Base-by-base conservation (phyloP, 441 rosid species). In the Flueggea neowawraea region DNA sequence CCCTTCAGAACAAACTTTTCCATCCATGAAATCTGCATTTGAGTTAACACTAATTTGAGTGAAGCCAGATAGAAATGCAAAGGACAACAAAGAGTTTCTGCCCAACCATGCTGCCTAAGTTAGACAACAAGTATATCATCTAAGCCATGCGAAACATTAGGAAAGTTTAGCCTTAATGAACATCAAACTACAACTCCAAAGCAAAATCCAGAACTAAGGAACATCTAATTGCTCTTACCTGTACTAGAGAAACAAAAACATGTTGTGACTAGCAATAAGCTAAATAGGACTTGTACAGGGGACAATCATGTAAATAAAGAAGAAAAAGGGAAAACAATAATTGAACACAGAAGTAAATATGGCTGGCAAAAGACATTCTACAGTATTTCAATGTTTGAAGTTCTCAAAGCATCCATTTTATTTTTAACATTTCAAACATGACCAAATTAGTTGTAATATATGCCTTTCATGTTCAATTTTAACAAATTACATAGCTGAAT, bases 21-120 rank as follows among this genome's bases (percentile, higher is more conserved):
- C 99, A 91, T 91, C 99, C 99, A 95, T 0, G 99, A 95, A 67
- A 95, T 95, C 99, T 95, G 79, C 77, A 75, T 31, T 68, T 48
- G n/a, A 59, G 63, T 51, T 56, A 58, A 73, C 14, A 63, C 16
- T 44, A 4, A 47, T 4, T 47, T 10, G n/a, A 14, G 9, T 4
- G 50, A 47, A 14, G 14, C n/a, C 50, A 47, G 41, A 36, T 5
- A 36, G 41, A 47, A 47, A 47, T 9, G 12, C 14, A 47, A 2
- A 47, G n/a, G n/a, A 10, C 50, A 6, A 36, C 41, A 36, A 36
- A 36, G 41, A 36, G 41, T 36, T 36, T 36, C 41, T 36, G 41
- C 41, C 0, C 28, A 8, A 36, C 9, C 41, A 36, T 8, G 6
- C 41, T 36, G 41, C 41, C 41, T 36, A 36, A 36, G 41, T 47